phyloP scores from a whole-genome alignment of 2,329 filamentous ascomycete species.

The Trichoderma gracile region DNA sequence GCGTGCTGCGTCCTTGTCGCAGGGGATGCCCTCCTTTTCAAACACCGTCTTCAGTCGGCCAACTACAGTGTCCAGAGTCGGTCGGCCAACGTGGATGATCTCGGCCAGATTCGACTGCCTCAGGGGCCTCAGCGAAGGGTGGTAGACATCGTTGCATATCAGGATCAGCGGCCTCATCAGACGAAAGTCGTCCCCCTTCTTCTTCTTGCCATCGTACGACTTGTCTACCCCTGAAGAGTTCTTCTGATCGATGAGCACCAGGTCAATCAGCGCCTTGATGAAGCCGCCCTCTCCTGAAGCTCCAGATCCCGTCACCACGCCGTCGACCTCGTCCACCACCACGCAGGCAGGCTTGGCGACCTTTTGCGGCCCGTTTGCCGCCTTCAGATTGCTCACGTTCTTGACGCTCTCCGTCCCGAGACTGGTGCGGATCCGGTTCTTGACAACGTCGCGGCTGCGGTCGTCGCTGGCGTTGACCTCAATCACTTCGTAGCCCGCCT shows the following conservation, averaged over 20 bases:
- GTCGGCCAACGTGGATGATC: slow-evolving; percentile 87
- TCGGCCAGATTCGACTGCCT: slow-evolving; percentile 85
- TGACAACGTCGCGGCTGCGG: slow-evolving; percentile 84
- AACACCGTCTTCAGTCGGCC: slow-evolving; percentile 80
- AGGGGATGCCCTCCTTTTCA: slow-evolving; percentile 82
- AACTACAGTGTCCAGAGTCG: slow-evolving; percentile 82
- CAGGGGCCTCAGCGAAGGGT: slow-evolving; percentile 80
- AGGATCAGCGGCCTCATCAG: slow-evolving; percentile 86
- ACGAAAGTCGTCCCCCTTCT: slow-evolving; percentile 82
- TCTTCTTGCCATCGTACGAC: slow-evolving; percentile 43
- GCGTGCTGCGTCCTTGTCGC: slow-evolving; percentile 85
- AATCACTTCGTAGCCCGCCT: slow-evolving; percentile 93
- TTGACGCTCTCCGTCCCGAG: slow-evolving; percentile 94
- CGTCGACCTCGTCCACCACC: slow-evolving; percentile 94
- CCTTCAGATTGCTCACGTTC: slow-evolving; percentile 62
- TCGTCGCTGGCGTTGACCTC: slow-evolving; percentile 99
- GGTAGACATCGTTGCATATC: slow-evolving; percentile 97
- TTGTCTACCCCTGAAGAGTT: slow-evolving; percentile 52
- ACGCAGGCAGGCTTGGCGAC: slow-evolving; percentile 86
- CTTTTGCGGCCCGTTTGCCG: slow-evolving; percentile 61
- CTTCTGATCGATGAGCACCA: slow-evolving; percentile 82
- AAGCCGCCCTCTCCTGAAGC: slow-evolving; percentile 87
- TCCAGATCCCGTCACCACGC: slow-evolving; percentile 79
- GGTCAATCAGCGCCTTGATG: slow-evolving; percentile 88
- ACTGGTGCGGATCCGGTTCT: slow-evolving; percentile 85